Evolutionary conservation across 257 asterid genomes (phyloP), one percentile per base, ranked within the genome.

Genomic region (Salvia miltiorrhiza): DNA sequence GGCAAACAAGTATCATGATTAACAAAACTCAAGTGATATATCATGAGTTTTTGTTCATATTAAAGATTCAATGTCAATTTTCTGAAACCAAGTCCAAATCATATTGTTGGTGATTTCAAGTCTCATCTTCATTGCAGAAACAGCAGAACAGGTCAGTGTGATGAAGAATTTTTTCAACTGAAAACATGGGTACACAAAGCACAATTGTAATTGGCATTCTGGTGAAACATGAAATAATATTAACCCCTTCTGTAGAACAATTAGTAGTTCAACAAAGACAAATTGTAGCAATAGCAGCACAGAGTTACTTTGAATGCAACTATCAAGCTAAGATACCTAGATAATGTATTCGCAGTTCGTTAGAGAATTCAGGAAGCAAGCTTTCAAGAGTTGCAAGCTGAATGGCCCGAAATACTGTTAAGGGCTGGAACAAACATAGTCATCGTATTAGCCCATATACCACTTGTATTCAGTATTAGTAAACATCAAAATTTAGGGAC

Each of bases 321-420:
- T 9, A 28, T 7, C 41, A 68, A 45, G 68, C 52, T 35, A 70
- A 61, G 63, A 44, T 88, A 91, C 97, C 99, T 78, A 94, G 72
- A 78, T 94, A 94, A 81, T 91, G 97, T 78, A 94, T 81, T 75
- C 77, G 40, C 76, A 91, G 76, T 70, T 86, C 85, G 17, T 73
- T 71, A 37, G 82, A 58, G 63, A 78, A 68, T 74, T 76, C 79
- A 67, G 85, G 81, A 78, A 75, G 80, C 86, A 82, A 77, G 75
- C 79, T 76, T 73, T 83, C 74, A 59, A 19, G 70, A 69, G 28
- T 74, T 61, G 94, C 90, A 69, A 88, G 90, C 77, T 84, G 86
- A 76, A 83, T 54, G 9, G 88, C 91, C 95, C 88, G 73, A 79
- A 87, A 91, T 49, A 86, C 0, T 13, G 92, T 94, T 76, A 91